A percentile compares a stretch with the other conserved stretches of the same genome.
Conservation (phyloP, 2,329 filamentous ascomycete species). For the Fusarium scirpi region DNA sequence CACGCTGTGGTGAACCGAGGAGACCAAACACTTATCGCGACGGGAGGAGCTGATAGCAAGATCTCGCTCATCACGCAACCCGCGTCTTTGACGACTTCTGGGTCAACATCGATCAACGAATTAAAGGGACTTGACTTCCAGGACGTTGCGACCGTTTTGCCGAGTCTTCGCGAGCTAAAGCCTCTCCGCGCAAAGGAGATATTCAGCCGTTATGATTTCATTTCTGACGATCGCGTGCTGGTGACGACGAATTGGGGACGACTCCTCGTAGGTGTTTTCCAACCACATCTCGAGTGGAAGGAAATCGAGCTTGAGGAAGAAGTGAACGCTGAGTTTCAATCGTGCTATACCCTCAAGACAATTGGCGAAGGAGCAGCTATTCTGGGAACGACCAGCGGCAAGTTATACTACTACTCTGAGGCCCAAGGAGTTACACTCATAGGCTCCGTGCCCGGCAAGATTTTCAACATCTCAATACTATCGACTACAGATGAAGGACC, state of each 20-base stretch:
- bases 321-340: slow-evolving; percentile 55
- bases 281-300: slow-evolving; percentile 55
- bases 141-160: slow-evolving; percentile 47
- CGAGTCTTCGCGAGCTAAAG: slow-evolving; percentile 15
- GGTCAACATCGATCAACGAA: neutral
- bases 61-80: slow-evolving; percentile 61
- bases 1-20: slow-evolving; percentile 59
- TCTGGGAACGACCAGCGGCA: slow-evolving; percentile 63
- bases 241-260: slow-evolving; percentile 71
- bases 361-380: slow-evolving; percentile 56
- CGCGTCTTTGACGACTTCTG: neutral
- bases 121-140: slow-evolving; percentile 49
- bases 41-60: slow-evolving; percentile 87
- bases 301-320: slow-evolving; percentile 54
- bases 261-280: slow-evolving; percentile 62
- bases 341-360: slow-evolving; percentile 61
- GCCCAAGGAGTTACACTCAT: slow-evolving; percentile 51
- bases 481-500: slow-evolving; percentile 11
- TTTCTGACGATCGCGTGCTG: slow-evolving; percentile 65
- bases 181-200: slow-evolving; percentile 54
- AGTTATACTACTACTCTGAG: slow-evolving; percentile 59
- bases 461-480: slow-evolving; percentile 64
- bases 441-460: slow-evolving; percentile 59
- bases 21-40: slow-evolving; percentile 64
- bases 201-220: slow-evolving; percentile 73